phyloP scores from a whole-genome alignment of 2,329 filamentous ascomycete genomes.

The Clarireedia homoeocarpa region DNA sequence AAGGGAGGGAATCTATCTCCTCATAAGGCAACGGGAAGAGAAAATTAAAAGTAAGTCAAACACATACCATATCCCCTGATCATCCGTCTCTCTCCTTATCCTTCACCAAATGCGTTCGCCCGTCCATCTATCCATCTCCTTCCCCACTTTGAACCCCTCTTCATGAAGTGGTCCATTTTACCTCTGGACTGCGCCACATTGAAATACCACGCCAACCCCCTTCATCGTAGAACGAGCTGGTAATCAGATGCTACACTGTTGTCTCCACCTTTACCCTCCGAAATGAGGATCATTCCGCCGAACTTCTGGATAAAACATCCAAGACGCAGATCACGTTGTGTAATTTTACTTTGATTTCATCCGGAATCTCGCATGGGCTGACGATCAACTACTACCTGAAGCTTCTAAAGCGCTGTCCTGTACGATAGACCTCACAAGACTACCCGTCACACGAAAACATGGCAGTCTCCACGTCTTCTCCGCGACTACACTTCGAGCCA shows the following conservation, averaged over 20 bases:
- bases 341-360: background rate
- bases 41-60: background rate
- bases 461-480: slow-evolving; percentile 20
- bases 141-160: slow-evolving; percentile 7
- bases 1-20: background rate
- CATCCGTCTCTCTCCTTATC: background rate
- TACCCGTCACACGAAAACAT: slow-evolving; percentile 9
- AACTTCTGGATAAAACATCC: background rate
- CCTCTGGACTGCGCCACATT: slow-evolving; percentile 4
- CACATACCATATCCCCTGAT: background rate
- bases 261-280: background rate
- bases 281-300: background rate
- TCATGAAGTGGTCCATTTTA: background rate
- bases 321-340: background rate
- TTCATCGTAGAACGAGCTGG: background rate
- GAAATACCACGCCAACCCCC: background rate
- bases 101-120: background rate
- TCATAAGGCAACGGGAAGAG: background rate
- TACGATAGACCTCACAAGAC: background rate
- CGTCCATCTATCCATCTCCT: background rate
- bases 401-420: background rate
- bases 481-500: slow-evolving; percentile 21
- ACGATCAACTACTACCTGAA: background rate
- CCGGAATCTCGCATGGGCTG: background rate
- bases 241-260: background rate